Conservation (phyloP, 225 moss, liverwort and hornwort genomes). For the Thuidium tamariscinum region DNA sequence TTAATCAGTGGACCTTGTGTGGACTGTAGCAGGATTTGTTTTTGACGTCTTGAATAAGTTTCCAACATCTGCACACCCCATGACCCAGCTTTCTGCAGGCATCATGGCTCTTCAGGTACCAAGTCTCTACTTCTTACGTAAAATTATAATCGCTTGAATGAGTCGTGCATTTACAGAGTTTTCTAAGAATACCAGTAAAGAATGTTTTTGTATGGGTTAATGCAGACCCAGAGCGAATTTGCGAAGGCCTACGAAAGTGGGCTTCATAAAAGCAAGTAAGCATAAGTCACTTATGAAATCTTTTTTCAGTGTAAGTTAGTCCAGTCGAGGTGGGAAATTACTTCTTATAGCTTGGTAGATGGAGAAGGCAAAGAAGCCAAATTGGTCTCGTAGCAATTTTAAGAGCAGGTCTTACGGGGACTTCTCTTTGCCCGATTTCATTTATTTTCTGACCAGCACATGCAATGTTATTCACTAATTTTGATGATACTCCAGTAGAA, state of each 20-base stretch:
- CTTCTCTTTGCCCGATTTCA: not conserved
- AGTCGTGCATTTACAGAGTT: not conserved
- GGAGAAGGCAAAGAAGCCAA: not conserved
- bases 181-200: not conserved
- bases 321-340: not conserved
- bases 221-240: slow-evolving; percentile 71
- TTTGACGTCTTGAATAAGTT: slow-evolving; percentile 72
- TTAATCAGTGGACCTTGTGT: not conserved
- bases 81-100: slow-evolving; percentile 77
- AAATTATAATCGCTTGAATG: not conserved
- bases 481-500: not conserved
- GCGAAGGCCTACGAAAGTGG: slow-evolving; percentile 63
- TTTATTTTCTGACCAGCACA: not conserved
- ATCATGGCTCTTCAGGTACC: slow-evolving; percentile 72
- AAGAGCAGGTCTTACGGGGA: not conserved
- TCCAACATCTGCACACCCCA: slow-evolving; percentile 67
- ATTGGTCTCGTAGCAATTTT: not conserved
- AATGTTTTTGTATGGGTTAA: not conserved
- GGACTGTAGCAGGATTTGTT: slow-evolving; percentile 33
- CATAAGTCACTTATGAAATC: not conserved
- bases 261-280: slow-evolving; percentile 69
- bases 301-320: not conserved
- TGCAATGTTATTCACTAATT: not conserved
- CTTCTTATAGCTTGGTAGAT: not conserved
- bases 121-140: not conserved